These are phyloP conservation scores for Pseudozyma thailandica DNA, from an alignment of 1,284 basidiomycete genomes.

Conservation along the genomic window DNA sequence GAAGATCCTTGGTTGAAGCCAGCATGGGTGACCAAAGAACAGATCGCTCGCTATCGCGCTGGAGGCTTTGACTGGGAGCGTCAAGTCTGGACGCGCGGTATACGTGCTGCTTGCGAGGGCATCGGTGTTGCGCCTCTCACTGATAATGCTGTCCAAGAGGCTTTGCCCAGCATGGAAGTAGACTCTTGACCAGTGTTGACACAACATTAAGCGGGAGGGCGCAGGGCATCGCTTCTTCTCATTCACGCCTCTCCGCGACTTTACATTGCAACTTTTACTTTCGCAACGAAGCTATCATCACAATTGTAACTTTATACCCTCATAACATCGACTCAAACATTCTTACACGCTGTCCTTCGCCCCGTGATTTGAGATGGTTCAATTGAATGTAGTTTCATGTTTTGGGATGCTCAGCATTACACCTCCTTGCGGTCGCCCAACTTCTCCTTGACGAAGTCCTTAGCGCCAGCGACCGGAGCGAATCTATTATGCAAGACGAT, in stretches of 20 bases:
- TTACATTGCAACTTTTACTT: not conserved
- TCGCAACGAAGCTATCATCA: not conserved
- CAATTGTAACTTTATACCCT: not conserved
- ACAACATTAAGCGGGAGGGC: not conserved
- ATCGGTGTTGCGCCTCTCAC: slow-evolving; percentile 39
- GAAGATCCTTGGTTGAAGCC: slow-evolving; percentile 60
- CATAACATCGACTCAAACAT: not conserved
- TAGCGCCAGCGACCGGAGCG: slow-evolving; percentile 20
- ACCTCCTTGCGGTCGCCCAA: slow-evolving; percentile 6
- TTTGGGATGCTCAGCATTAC: not conserved
- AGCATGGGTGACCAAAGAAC: slow-evolving; percentile 36
- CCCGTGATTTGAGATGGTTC: too few relatives aligned
- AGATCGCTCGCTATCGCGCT: slow-evolving; percentile 53
- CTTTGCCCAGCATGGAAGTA: slow-evolving; percentile 35
- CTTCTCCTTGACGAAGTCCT: slow-evolving; percentile 39
- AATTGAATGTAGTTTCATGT: too few relatives aligned
- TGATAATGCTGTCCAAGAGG: not conserved
- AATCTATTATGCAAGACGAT: slow-evolving; percentile 8
- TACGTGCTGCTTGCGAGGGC: slow-evolving; percentile 51
- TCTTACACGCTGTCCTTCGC: too few relatives aligned
- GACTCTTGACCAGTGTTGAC: slow-evolving; percentile 8
- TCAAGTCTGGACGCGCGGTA: slow-evolving; percentile 55
- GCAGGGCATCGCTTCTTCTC: too few relatives aligned
- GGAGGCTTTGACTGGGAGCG: slow-evolving; percentile 62
- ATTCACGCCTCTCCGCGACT: not conserved